Evolutionary conservation across 805 yeast genomes (phyloP), one percentile per base, ranked within the genome.

Genomic region (Metschnikowia colocasiae): DNA sequence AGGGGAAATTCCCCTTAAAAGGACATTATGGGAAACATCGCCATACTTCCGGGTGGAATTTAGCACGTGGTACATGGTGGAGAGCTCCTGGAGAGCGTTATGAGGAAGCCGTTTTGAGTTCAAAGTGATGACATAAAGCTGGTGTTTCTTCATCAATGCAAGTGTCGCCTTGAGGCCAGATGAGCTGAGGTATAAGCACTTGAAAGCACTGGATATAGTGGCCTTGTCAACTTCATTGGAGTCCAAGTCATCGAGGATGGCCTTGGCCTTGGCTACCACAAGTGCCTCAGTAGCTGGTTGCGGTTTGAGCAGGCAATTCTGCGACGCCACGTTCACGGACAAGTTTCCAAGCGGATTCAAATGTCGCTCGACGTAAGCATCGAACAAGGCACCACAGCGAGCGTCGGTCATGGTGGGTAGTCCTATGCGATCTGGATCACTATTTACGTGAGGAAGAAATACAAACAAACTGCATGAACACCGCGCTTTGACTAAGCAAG

Each of bases 41-140:
- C 20, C 30, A 19, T 47, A 45, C 22, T 47, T 29, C 8, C 33
- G 43, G 10, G 41, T 23, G 12, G 47, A 47, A 9, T 36, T 40
- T 30, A 54, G 35, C 8, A 52, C 51, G 15, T 35, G 35, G 34
- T 46, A 42, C 15, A 50, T 32, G 16, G 48, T 47, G 32, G 53
- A 52, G 26, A 54, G 49, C 33, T 54, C 58, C 15, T 20, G 40
- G 19, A 51, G 49, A 12, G 55, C 54, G 13, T 16, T 29, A 12
- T 35, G 33, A 19, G 53, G 31, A 1, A 32, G 26, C 29, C 37
- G 45, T 34, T 48, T 40, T 6, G 53, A 38, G 26, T 48, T 45
- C 23, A 51, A 39, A 26, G 39, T 43, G 6, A 53, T 48, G 26
- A 55, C 45, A 23, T 47, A 48, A 7, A 46, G 48, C 38, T 49